These are phyloP conservation scores for Rachicladosporium sp. DNA, from an alignment of 2,329 filamentous ascomycete species.

Conservation along the genomic window DNA sequence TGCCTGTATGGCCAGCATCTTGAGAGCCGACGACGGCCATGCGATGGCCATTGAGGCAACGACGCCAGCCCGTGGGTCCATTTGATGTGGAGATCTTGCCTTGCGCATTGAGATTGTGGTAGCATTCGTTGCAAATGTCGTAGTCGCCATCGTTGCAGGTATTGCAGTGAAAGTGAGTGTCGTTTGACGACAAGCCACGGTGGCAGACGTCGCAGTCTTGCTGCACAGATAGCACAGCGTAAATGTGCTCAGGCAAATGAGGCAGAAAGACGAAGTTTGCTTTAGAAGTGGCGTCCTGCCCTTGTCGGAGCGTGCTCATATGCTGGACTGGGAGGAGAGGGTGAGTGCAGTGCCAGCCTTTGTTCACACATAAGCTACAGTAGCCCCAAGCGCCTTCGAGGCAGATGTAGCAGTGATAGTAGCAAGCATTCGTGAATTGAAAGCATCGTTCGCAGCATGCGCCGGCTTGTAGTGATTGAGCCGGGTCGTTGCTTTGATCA, in stretches of 20 bases:
- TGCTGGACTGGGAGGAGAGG: slow-evolving; percentile 65
- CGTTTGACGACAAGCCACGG: slow-evolving; percentile 55
- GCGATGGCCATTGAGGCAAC: slow-evolving; percentile 68
- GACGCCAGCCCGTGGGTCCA: slow-evolving; percentile 68
- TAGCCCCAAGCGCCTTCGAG: slow-evolving; percentile 94
- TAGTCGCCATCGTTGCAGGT: slow-evolving; percentile 71
- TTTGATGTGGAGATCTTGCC: slow-evolving; percentile 61
- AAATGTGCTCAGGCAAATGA: slow-evolving; percentile 29
- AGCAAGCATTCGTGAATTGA: slow-evolving; percentile 65
- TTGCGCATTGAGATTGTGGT: slow-evolving; percentile 51
- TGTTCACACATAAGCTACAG: slow-evolving; percentile 77
- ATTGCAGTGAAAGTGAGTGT: slow-evolving; percentile 68
- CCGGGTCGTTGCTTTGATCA: neutral
- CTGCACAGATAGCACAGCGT: slow-evolving; percentile 50
- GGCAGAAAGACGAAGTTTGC: slow-evolving; percentile 15
- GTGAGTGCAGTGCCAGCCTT: slow-evolving; percentile 70
- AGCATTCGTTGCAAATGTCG: slow-evolving; percentile 72
- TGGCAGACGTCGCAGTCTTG: slow-evolving; percentile 71
- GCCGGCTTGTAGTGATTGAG: slow-evolving; percentile 61
- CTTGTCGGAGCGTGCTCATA: slow-evolving; percentile 19
- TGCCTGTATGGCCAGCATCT: slow-evolving; percentile 49
- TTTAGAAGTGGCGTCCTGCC: slow-evolving; percentile 10
- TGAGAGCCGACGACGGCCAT: slow-evolving; percentile 74
- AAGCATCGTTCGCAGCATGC: slow-evolving; percentile 73
- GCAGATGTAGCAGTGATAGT: slow-evolving; percentile 78